phyloP scores from a whole-genome alignment of 306 rosid genomes.

The Alnus glutinosa region DNA sequence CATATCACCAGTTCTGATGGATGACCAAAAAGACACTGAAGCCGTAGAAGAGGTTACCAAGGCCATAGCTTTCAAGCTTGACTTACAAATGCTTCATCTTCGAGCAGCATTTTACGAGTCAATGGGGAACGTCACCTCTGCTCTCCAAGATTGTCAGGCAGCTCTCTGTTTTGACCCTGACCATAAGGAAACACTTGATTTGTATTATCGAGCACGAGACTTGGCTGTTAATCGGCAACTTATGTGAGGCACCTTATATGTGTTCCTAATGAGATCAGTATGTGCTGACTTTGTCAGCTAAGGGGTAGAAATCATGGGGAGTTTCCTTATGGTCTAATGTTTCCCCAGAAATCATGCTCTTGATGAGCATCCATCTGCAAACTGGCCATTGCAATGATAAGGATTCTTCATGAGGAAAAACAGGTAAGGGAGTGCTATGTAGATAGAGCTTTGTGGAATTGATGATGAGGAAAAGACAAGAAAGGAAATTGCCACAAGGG shows the following conservation, averaged over 20 bases:
- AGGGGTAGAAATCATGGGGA: conserved; percentile 12
- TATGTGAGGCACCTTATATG: not conserved
- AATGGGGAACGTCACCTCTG: conserved; percentile 48
- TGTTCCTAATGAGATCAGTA: conserved; percentile 11
- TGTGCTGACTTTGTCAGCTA: not conserved
- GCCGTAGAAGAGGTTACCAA: conserved; percentile 72
- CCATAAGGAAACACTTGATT: conserved; percentile 65
- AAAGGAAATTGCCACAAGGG: not conserved
- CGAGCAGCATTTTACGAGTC: conserved; percentile 84
- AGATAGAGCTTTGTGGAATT: not conserved
- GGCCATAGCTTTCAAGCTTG: conserved; percentile 79
- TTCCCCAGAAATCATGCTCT: conserved; percentile 19
- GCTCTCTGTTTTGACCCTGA: conserved; percentile 80
- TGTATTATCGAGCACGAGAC: conserved; percentile 50
- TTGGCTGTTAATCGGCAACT: conserved; percentile 26
- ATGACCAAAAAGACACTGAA: conserved; percentile 78
- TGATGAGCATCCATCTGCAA: conserved; percentile 8
- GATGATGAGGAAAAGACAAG: not conserved
- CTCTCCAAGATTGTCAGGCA: conserved; percentile 73
- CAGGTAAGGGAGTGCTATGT: not conserved
- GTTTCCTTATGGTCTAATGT: not conserved
- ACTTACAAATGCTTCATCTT: conserved; percentile 82
- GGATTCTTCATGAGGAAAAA: not conserved
- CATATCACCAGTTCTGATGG: conserved; percentile 72
- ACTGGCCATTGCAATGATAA: not conserved